A percentile compares a stretch with the other conserved stretches of the same genome.
Conservation (phyloP, 1,284 basidiomycete genomes). For the Cutaneotrichosporon sp. region DNA sequence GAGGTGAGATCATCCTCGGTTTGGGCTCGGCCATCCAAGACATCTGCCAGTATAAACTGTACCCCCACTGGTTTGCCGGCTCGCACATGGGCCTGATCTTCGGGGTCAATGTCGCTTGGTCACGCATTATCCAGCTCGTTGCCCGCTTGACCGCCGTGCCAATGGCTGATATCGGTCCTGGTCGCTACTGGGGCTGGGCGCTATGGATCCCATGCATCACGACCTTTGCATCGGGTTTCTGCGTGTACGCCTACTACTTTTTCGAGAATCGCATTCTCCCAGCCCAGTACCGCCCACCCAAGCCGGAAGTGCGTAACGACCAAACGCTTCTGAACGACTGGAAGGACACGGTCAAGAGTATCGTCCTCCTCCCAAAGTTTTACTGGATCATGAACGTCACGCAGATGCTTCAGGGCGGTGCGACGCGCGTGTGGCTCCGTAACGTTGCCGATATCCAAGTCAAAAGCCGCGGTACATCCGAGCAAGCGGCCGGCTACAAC, state of each 20-base stretch:
- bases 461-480: conserved; percentile 49
- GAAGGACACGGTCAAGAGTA: conserved; percentile 11
- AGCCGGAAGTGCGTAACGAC: conserved; percentile 17
- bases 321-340: conserved; percentile 17
- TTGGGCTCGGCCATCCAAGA: conserved; percentile 32
- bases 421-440: conserved; percentile 49
- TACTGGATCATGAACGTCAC: conserved; percentile 39
- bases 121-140: conserved; percentile 38
- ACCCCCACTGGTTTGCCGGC: conserved; percentile 46
- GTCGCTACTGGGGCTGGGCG: conserved; percentile 38
- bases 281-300: conserved; percentile 12
- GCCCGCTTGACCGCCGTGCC: conserved; percentile 37
- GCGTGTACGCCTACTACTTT: conserved; percentile 41
- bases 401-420: conserved; percentile 48
- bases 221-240: conserved; percentile 4
- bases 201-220: conserved; percentile 36
- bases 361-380: conserved; percentile 33
- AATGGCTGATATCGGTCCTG: conserved; percentile 37
- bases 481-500: conserved; percentile 54
- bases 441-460: conserved; percentile 54
- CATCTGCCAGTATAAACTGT: conserved; percentile 42
- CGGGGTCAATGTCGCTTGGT: conserved; percentile 45
- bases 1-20: conserved; percentile 39
- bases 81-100: conserved; percentile 38
- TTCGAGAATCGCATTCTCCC: conserved; percentile 43